Base-by-base conservation (phyloP, 768 basidiomycete genomes). In the Termitomyces bulborhizus region DNA sequence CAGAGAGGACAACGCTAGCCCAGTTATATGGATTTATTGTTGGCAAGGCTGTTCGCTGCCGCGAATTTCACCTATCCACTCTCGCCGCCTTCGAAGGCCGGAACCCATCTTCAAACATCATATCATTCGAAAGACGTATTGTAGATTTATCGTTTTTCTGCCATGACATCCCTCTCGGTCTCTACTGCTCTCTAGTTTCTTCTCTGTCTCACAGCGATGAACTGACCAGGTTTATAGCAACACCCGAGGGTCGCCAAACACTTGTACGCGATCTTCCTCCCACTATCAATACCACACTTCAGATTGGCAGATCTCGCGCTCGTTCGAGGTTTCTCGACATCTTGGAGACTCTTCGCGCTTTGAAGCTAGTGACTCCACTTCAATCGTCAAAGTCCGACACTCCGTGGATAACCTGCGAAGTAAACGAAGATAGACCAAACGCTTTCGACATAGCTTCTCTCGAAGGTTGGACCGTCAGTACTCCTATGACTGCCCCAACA, bases 21-120 rank as follows among this genome's bases (percentile, higher is more conserved):
- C 90, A 93, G 60, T 60, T 82, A 29, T 89, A 89, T 64, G 93
- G 91, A 13, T 91, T 80, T 67, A 78, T 87, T 43, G 73, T 81
- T 13, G 90, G 86, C 13, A 84, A 83, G 62, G 76, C 78, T 31
- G 71, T 83, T 1, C 79, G 93, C 43, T 80, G 82, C 16, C 80
- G 83, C 27, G 75, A 81, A 56, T 69, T 91, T 1, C 88, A 93
- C 63, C 68, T 86, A 26, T 73, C 75, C 45, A 73, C 75, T 26
- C 71, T 86, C 32, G 65, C 70, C 24, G 71, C 76, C 5, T 72
- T 90, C 49, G 76, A 81, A 58, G 64, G 63, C 9, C 54, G 56
- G 1, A 56, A 67, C 26, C 52, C 69, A 12, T 79, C 78, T 15
- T 56, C 70, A 2, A 68, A 75, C 50, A 69, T 88, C 45, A 71